Conservation (phyloP, 176 grass and related monocot species). For the Cenchrus fungigraminus region DNA sequence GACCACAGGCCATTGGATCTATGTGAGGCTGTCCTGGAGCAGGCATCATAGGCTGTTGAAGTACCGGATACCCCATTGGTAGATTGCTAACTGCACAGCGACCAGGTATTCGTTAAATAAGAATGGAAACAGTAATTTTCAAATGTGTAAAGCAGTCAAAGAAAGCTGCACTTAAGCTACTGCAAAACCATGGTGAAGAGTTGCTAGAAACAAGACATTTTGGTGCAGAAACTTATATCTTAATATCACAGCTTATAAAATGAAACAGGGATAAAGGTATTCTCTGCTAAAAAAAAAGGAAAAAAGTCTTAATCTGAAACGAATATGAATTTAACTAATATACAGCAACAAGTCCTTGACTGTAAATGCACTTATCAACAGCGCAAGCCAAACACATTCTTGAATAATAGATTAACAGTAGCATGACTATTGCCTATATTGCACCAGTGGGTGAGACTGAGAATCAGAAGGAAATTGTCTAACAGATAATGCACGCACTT, state of each 20-base stretch:
- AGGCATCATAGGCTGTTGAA: constrained; percentile 85
- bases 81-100: constrained; percentile 89
- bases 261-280: constrained; percentile 11
- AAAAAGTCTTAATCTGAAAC: constrained; percentile 2
- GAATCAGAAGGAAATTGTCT: constrained; percentile 24
- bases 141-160: constrained; percentile 19
- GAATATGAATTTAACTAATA: constrained; percentile 8
- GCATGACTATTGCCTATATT: background rate
- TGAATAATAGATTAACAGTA: background rate
- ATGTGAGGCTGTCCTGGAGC: constrained; percentile 70
- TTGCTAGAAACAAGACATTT: constrained; percentile 11
- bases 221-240: constrained; percentile 21
- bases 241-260: background rate
- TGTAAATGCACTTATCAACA: constrained; percentile 15
- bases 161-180: background rate
- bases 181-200: constrained; percentile 11
- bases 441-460: background rate
- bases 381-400: background rate
- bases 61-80: constrained; percentile 95
- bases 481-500: constrained; percentile 25
- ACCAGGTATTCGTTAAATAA: constrained; percentile 63
- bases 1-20: constrained; percentile 67
- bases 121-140: constrained; percentile 27
- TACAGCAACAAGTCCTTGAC: background rate
- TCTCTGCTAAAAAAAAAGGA: constrained; percentile 19